Evolutionary conservation across 1,139 yeast species (phyloP).

Genomic region (Suhomyces wounanorum): DNA sequence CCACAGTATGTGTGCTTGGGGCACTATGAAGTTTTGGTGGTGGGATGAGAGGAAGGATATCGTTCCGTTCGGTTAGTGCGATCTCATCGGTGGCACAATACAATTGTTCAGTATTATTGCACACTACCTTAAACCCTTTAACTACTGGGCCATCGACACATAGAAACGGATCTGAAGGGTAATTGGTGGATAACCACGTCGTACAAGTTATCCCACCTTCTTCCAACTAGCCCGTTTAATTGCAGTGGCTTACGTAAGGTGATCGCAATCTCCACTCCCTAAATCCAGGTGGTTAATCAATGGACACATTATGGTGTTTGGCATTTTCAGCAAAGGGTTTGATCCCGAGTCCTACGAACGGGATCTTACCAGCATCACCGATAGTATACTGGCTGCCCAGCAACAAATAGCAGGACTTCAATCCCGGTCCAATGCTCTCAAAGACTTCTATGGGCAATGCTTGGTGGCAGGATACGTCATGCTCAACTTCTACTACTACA

Average conservation of each 20-base stretch:
- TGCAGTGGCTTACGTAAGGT: background rate
- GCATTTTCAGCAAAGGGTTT: constrained; percentile 40
- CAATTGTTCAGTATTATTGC: background rate
- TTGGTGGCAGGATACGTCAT: constrained; percentile 34
- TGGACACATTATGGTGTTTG: constrained; percentile 22
- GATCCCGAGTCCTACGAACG: constrained; percentile 54
- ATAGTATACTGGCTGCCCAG: constrained; percentile 38
- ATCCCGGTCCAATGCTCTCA: constrained; percentile 21
- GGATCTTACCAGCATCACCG: constrained; percentile 47
- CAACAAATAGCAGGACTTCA: constrained; percentile 29
- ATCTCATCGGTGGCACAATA: constrained; percentile 3
- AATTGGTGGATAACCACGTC: background rate
- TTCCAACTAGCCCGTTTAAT: background rate
- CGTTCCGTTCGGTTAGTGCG: constrained; percentile 2
- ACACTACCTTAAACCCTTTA: background rate
- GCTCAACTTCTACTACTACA: constrained; percentile 29
- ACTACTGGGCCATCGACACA: background rate
- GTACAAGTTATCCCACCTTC: background rate
- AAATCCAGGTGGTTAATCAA: background rate
- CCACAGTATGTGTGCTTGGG: background rate
- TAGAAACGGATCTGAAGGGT: background rate
- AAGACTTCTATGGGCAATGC: constrained; percentile 27
- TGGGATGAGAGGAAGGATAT: background rate
- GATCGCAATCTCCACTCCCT: background rate
- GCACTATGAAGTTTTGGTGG: background rate